A percentile compares a stretch with the other conserved stretches of the same genome.
These are phyloP conservation scores for Colletotrichum agaves DNA, from an alignment of 2,329 filamentous ascomycete species.

Conservation along the genomic window DNA sequence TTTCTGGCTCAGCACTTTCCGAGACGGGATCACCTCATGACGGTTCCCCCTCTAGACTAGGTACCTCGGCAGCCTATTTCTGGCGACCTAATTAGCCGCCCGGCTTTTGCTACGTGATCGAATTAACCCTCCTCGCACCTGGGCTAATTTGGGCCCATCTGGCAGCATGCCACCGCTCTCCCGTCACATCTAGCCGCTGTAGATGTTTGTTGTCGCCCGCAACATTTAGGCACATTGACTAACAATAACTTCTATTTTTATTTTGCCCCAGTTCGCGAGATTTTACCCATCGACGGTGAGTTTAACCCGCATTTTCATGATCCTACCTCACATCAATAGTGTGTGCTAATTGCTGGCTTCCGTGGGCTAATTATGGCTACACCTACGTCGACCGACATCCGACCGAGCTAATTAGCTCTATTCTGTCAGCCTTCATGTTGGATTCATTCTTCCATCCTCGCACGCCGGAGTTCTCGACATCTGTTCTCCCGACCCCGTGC, in stretches of 20 bases:
- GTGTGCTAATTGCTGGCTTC: slow-evolving; percentile 2
- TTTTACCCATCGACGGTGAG: slow-evolving; percentile 22
- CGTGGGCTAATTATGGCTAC: slow-evolving; percentile 31
- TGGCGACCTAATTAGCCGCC: slow-evolving; percentile 37
- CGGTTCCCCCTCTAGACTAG: slow-evolving; percentile 5
- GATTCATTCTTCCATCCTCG: neutral
- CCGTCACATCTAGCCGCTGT: slow-evolving; percentile 24
- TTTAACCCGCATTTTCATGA: slow-evolving; percentile 17
- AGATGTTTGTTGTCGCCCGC: slow-evolving; percentile 39
- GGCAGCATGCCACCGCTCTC: slow-evolving; percentile 16
- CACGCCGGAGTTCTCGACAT: neutral
- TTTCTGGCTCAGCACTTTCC: slow-evolving; percentile 17
- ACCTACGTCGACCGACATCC: neutral
- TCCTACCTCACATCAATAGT: neutral
- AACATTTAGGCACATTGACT: slow-evolving; percentile 26
- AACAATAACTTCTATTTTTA: slow-evolving; percentile 48
- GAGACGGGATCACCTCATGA: slow-evolving; percentile 23
- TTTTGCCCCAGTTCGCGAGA: slow-evolving; percentile 44
- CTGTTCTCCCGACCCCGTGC: slow-evolving; percentile 15
- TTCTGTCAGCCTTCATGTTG: neutral
- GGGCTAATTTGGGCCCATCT: slow-evolving; percentile 44
- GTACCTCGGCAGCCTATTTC: slow-evolving; percentile 25
- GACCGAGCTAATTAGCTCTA: slow-evolving; percentile 21
- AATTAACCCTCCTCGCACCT: slow-evolving; percentile 35
- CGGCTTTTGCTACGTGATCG: slow-evolving; percentile 27